A percentile compares a stretch with the other conserved stretches of the same genome.
phyloP scores from a whole-genome alignment of 1,284 basidiomycete species.

The Omphalotus olearius region DNA sequence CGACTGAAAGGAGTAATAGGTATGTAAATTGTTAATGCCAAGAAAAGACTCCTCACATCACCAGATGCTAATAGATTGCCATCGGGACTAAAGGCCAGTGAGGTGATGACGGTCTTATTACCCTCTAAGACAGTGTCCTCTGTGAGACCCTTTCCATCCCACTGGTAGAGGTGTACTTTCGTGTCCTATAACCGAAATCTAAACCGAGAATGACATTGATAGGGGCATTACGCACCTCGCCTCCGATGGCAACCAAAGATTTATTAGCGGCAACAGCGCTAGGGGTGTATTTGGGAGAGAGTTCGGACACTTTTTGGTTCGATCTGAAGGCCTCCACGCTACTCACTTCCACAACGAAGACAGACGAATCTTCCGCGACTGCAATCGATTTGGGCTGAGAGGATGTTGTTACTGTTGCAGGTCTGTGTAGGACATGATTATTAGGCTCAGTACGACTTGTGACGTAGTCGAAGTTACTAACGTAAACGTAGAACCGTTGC shows the following conservation, averaged over 20 bases:
- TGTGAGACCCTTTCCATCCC: conserved; percentile 58
- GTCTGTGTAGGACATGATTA: conserved; percentile 26
- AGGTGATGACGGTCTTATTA: conserved; percentile 70
- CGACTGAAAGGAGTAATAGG: conserved; percentile 39
- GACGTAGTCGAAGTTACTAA: conserved; percentile 31
- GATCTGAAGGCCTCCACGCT: conserved; percentile 65
- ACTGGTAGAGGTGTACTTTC: conserved; percentile 70
- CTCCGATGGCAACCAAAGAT: conserved; percentile 65
- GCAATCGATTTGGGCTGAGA: conserved; percentile 78
- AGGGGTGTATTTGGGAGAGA: conserved; percentile 50
- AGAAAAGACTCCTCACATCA: conserved; percentile 53
- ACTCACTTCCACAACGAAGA: conserved; percentile 69
- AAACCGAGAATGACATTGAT: background rate
- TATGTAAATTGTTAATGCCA: conserved; percentile 1
- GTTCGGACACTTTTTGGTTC: conserved; percentile 61
- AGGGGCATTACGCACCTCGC: conserved; percentile 49
- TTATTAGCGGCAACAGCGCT: conserved; percentile 53
- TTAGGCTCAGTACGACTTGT: background rate
- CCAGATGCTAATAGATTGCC: conserved; percentile 75
- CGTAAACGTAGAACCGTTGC: conserved; percentile 46
- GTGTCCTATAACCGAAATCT: conserved; percentile 46
- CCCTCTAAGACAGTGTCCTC: conserved; percentile 61
- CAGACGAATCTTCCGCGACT: conserved; percentile 54
- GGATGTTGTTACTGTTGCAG: conserved; percentile 40
- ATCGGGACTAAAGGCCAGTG: conserved; percentile 80